Percentiles rank a stretch among this genome's conserved stretches.
phyloP scores from a whole-genome alignment of 2,329 filamentous ascomycete genomes.

The Teratosphaeriaceae sp. region DNA sequence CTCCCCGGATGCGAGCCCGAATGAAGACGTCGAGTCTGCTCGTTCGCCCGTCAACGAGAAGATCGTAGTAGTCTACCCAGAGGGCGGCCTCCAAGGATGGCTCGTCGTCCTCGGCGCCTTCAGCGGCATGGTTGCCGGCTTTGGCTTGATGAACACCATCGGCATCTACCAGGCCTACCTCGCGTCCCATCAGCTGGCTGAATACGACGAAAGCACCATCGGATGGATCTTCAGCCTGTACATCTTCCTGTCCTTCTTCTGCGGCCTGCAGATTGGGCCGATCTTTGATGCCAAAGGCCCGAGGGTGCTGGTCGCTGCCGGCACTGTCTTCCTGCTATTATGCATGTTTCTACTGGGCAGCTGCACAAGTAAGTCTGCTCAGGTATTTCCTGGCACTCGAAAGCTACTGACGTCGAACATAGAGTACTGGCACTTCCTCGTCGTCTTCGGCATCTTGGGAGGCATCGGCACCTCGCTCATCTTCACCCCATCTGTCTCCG shows the following conservation, averaged over 20 bases:
- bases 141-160: conserved; percentile 75
- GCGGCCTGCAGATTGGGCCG: conserved; percentile 79
- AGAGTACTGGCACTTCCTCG: conserved; percentile 78
- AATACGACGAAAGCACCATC: conserved; percentile 61
- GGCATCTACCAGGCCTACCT: conserved; percentile 78
- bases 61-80: conserved; percentile 56
- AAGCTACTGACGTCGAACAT: conserved; percentile 18
- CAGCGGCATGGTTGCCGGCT: conserved; percentile 64
- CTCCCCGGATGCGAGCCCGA: conserved; percentile 23
- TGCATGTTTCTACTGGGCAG: conserved; percentile 65
- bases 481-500: conserved; percentile 75
- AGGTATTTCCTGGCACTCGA: background rate
- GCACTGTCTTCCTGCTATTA: conserved; percentile 55
- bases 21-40: conserved; percentile 5
- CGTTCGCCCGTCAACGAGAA: conserved; percentile 7
- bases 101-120: conserved; percentile 81
- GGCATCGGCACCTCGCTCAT: conserved; percentile 71
- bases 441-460: conserved; percentile 68
- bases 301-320: conserved; percentile 62
- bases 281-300: conserved; percentile 84
- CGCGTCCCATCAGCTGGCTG: conserved; percentile 63
- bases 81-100: conserved; percentile 76
- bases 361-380: conserved; percentile 49
- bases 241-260: conserved; percentile 75
- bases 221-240: conserved; percentile 89